A percentile compares a stretch with the other conserved stretches of the same genome.
phyloP scores from a whole-genome alignment of 148 eudicot species.

The Gaultheria prostrata region DNA sequence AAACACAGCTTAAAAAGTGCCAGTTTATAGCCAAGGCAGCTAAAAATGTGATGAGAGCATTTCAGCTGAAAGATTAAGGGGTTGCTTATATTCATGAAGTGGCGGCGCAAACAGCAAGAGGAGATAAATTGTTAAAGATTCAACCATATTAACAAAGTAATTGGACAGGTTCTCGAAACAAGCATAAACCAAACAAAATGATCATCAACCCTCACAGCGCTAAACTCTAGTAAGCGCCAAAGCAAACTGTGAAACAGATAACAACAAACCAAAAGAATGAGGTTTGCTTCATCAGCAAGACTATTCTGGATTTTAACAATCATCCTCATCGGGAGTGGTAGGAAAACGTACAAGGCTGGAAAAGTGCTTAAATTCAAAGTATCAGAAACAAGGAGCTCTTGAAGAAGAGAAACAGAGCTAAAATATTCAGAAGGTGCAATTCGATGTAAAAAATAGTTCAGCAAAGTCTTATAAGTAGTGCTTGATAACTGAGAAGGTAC shows the following conservation, averaged over 20 bases:
- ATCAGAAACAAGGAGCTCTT: background rate
- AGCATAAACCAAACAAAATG: background rate
- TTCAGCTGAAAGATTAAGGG: background rate
- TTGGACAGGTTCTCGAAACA: background rate
- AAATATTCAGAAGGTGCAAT: background rate
- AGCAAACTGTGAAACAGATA: background rate
- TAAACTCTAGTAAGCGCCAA: background rate
- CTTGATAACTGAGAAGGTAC: background rate
- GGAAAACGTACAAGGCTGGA: too few relatives aligned
- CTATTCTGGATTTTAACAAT: background rate
- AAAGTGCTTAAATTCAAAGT: background rate
- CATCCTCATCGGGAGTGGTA: background rate
- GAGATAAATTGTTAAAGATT: background rate
- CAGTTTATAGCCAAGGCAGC: background rate
- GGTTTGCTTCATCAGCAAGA: background rate
- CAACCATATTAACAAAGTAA: background rate
- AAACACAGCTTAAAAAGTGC: slow-evolving; percentile 3
- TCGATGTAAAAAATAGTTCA: background rate
- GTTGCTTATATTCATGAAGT: background rate
- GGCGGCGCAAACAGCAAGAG: background rate
- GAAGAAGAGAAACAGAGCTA: background rate
- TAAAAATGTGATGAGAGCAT: background rate
- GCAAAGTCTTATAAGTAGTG: background rate
- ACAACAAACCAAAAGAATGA: background rate
- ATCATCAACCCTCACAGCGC: background rate